These are phyloP conservation scores for Aspergillus kassunensis DNA, from an alignment of 495 filamentous ascomycete species.

Conservation along the genomic window DNA sequence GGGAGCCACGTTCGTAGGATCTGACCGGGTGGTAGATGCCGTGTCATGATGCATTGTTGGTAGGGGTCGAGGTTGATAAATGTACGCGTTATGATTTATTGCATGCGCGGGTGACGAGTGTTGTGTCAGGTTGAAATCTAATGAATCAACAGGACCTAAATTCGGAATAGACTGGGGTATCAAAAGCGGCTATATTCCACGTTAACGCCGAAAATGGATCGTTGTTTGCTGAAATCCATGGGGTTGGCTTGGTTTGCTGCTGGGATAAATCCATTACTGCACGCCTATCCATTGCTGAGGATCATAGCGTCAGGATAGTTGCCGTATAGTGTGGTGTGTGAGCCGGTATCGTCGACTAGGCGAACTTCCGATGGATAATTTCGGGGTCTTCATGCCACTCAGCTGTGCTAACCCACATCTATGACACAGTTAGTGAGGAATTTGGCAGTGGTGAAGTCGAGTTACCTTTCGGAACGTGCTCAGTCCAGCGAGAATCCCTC, in stretches of 20 bases:
- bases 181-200: slow-evolving; percentile 32
- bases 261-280: neutral
- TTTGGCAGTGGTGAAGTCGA: slow-evolving; percentile 23
- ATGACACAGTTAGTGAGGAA: neutral
- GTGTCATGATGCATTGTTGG: too few relatives aligned
- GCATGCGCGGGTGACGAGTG: too few relatives aligned
- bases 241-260: slow-evolving; percentile 1
- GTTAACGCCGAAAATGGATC: slow-evolving; percentile 17
- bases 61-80: too few relatives aligned
- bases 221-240: slow-evolving; percentile 19
- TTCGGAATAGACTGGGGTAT: slow-evolving; percentile 30
- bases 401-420: slow-evolving; percentile 99
- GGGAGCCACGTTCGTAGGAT: too few relatives aligned
- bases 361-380: slow-evolving; percentile 96
- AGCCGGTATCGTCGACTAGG: slow-evolving; percentile 40
- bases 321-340: neutral
- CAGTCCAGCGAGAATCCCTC: slow-evolving; percentile 92
- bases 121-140: neutral
- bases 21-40: too few relatives aligned
- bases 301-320: neutral
- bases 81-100: too few relatives aligned
- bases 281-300: neutral
- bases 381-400: slow-evolving; percentile 99
- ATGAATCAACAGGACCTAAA: slow-evolving; percentile 5
- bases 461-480: slow-evolving; percentile 98